Conservation (phyloP, 495 filamentous ascomycete genomes). For the Penicillium riverlandense region DNA sequence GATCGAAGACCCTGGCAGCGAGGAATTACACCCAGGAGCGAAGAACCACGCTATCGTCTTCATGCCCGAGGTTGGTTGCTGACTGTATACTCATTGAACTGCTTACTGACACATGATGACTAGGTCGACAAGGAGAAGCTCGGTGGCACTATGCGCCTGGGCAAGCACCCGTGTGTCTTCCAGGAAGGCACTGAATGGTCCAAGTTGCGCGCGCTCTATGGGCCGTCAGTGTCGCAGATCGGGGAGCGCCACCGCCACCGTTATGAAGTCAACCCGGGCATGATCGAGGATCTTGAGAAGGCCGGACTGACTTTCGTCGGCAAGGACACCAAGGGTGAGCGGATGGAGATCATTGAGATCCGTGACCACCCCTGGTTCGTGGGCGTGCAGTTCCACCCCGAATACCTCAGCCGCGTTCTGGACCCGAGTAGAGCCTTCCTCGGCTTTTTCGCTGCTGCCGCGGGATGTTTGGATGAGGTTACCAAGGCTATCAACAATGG, state of each 20-base stretch:
- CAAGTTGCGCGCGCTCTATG: slow-evolving; percentile 69
- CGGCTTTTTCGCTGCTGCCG: slow-evolving; percentile 76
- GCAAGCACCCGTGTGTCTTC: slow-evolving; percentile 66
- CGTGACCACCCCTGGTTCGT: slow-evolving; percentile 89
- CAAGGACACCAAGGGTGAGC: slow-evolving; percentile 73
- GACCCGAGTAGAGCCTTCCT: slow-evolving; percentile 72
- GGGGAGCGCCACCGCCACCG: slow-evolving; percentile 43
- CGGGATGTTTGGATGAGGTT: slow-evolving; percentile 52
- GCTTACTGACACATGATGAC: too few species aligned
- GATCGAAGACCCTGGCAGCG: slow-evolving; percentile 52
- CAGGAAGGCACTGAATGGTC: slow-evolving; percentile 74
- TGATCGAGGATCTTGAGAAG: slow-evolving; percentile 26
- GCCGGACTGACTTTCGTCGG: slow-evolving; percentile 45
- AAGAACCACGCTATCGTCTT: slow-evolving; percentile 65
- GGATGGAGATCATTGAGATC: slow-evolving; percentile 90
- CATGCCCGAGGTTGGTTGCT: slow-evolving; percentile 65
- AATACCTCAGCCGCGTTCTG: slow-evolving; percentile 69
- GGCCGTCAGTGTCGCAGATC: slow-evolving; percentile 28
- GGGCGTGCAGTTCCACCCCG: slow-evolving; percentile 84
- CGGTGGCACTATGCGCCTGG: slow-evolving; percentile 92
- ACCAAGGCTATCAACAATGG: slow-evolving; percentile 7
- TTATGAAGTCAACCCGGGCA: slow-evolving; percentile 40
- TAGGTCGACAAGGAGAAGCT: slow-evolving; percentile 56
- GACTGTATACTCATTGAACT: too few species aligned
- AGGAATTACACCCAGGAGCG: slow-evolving; percentile 55